A percentile compares a stretch with the other conserved stretches of the same genome.
These are phyloP conservation scores for Cyathus striatus DNA, from an alignment of 768 basidiomycete species.

Conservation along the genomic window DNA sequence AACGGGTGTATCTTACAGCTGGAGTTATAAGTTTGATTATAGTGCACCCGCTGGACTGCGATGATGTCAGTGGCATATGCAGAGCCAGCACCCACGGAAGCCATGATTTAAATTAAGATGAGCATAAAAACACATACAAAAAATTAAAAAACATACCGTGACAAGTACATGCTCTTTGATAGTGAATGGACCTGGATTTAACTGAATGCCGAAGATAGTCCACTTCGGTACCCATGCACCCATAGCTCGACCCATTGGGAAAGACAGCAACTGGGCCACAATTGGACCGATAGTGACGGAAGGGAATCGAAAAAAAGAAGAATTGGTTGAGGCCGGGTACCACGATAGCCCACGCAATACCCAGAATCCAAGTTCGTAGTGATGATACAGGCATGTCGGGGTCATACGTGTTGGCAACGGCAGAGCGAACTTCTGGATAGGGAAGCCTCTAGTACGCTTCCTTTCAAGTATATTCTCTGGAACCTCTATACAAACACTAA, in stretches of 20 bases:
- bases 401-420: conserved; percentile 62
- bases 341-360: conserved; percentile 46
- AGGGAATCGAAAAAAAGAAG: conserved; percentile 49
- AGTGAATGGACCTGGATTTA: conserved; percentile 75
- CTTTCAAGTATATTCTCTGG: no score
- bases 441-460: no score
- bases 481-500: no score
- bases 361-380: conserved; percentile 46
- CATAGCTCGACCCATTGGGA: conserved; percentile 59
- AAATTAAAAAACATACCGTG: conserved; percentile 35
- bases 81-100: conserved; percentile 49
- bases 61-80: conserved; percentile 73
- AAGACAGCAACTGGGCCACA: conserved; percentile 68
- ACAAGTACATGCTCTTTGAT: conserved; percentile 73
- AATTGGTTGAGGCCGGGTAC: conserved; percentile 53
- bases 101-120: conserved; percentile 34
- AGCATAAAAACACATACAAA: not conserved
- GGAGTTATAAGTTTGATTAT: conserved; percentile 56
- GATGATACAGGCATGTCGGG: conserved; percentile 52
- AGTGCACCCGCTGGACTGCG: conserved; percentile 64
- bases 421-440: conserved; percentile 71
- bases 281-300: conserved; percentile 35
- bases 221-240: conserved; percentile 48
- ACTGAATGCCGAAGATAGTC: conserved; percentile 50
- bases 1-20: conserved; percentile 42